Base-by-base conservation (phyloP, 306 rosid genomes). In the Vicia faba region DNA sequence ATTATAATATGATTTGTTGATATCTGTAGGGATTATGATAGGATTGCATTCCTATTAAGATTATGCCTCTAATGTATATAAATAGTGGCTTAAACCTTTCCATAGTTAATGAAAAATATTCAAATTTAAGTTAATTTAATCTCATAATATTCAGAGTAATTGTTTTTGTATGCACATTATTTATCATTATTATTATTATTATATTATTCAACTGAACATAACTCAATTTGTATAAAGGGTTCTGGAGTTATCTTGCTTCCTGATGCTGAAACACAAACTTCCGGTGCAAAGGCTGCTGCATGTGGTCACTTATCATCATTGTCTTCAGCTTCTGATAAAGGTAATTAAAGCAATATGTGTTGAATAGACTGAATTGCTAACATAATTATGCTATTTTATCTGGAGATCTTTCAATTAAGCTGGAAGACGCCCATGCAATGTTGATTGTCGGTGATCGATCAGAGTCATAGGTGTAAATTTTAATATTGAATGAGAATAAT, bases 261-360 rank as follows among this genome's bases (percentile, higher is more conserved):
- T 70, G 86, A 85, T 86, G 97, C 97, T 25, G 86, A 74, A 57
- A 74, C 83, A 49, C 71, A 79, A 67, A 82, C 85, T 85, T 87
- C 95, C 6, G 99, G 99, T 18, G 91, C 97, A 57, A 93, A 93
- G 81, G 97, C 99, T 64, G 85, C 97, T n/a, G 85, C 96, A 19
- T 93, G 99, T 70, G 87, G 96, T 72, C 84, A 59, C 74, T 81
- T 93, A 75, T 83, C 95, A 58, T 86, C 90, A 41, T 79, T 93
- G 80, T 89, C 99, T 14, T 71, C 84, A 40, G 67, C 66, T 70
- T 90, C 99, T 59, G 81, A 84, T 46, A 88, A 84, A 86, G 95
- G 97, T 93, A 58, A 57, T 48, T 29, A 55, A 77, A 64, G 64
- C 50, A 39, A 65, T 14, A 26, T 56, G 43, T 31, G 6, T 25